Conservation (phyloP, 1,139 yeast species). For the Yamadazyma aaseri region DNA sequence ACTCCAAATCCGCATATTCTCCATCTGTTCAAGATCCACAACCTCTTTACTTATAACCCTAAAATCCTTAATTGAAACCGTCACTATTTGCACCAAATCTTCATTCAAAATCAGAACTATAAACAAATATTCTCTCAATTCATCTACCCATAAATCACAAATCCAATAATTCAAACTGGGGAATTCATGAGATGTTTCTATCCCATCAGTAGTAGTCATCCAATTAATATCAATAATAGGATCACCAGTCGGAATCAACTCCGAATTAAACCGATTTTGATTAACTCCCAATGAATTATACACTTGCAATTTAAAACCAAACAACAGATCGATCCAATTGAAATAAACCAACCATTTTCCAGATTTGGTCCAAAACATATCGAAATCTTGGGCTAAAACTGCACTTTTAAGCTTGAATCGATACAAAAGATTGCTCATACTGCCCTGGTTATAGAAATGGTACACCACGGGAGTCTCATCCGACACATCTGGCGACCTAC, state of each 20-base stretch:
- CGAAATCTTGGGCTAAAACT: slow-evolving; percentile 17
- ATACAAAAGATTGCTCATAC: slow-evolving; percentile 26
- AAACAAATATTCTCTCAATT: slow-evolving; percentile 17
- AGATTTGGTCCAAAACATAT: slow-evolving; percentile 31
- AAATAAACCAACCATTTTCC: slow-evolving; percentile 39
- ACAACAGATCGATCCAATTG: slow-evolving; percentile 22
- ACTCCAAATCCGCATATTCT: slow-evolving; percentile 9
- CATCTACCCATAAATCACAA: slow-evolving; percentile 9
- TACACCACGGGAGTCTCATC: slow-evolving; percentile 24
- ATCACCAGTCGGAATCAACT: slow-evolving; percentile 16
- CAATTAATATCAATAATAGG: slow-evolving; percentile 22
- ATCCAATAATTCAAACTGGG: slow-evolving; percentile 11
- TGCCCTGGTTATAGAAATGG: slow-evolving; percentile 38
- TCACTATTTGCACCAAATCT: slow-evolving; percentile 15
- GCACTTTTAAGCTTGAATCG: slow-evolving; percentile 21
- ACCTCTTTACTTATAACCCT: slow-evolving; percentile 14
- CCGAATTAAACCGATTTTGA: slow-evolving; percentile 12
- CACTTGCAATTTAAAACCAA: slow-evolving; percentile 31
- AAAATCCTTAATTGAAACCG: slow-evolving; percentile 20
- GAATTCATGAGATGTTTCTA: slow-evolving; percentile 7
- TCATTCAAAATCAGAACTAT: slow-evolving; percentile 13
- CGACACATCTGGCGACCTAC: slow-evolving; percentile 11
- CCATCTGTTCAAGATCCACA: slow-evolving; percentile 5
- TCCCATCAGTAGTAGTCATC: slow-evolving; percentile 17
- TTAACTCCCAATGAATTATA: slow-evolving; percentile 26